Conservation (phyloP, 768 basidiomycete genomes). For the Tulasnella sp. region DNA sequence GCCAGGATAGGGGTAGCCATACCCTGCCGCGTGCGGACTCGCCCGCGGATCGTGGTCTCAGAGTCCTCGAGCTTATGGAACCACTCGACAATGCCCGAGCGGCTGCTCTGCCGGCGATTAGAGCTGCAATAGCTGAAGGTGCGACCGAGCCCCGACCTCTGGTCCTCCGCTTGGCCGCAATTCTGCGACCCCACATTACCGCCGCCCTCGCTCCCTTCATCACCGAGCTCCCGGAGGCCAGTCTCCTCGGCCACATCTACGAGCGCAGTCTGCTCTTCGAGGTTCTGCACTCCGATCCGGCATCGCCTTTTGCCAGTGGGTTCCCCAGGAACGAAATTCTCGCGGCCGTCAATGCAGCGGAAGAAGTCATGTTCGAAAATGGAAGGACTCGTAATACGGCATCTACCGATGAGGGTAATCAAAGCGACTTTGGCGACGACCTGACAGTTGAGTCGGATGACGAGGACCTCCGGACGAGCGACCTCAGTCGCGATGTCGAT, state of each 20-base stretch:
- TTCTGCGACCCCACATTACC: neutral
- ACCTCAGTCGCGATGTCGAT: constrained; percentile 2
- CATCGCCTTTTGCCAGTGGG: neutral
- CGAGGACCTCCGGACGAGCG: neutral
- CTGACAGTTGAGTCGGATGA: neutral
- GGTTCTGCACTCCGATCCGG: neutral
- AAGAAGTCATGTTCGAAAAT: neutral
- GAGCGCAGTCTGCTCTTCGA: constrained; percentile 4
- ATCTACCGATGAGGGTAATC: neutral
- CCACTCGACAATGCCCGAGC: neutral
- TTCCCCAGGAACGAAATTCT: neutral
- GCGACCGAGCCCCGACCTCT: neutral
- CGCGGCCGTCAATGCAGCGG: neutral
- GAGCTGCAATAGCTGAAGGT: neutral
- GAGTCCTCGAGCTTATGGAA: constrained; percentile 9
- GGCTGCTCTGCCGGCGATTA: constrained; percentile 2
- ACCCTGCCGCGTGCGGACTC: neutral
- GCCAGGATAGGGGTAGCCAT: neutral
- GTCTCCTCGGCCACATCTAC: neutral
- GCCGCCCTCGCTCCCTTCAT: neutral
- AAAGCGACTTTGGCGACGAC: neutral
- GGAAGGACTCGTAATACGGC: neutral
- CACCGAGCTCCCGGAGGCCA: neutral
- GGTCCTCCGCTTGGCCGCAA: neutral
- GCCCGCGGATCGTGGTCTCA: neutral